These are phyloP conservation scores for Novymonas esmeraldas DNA, from an alignment of 208 protist species.

Conservation along the genomic window DNA sequence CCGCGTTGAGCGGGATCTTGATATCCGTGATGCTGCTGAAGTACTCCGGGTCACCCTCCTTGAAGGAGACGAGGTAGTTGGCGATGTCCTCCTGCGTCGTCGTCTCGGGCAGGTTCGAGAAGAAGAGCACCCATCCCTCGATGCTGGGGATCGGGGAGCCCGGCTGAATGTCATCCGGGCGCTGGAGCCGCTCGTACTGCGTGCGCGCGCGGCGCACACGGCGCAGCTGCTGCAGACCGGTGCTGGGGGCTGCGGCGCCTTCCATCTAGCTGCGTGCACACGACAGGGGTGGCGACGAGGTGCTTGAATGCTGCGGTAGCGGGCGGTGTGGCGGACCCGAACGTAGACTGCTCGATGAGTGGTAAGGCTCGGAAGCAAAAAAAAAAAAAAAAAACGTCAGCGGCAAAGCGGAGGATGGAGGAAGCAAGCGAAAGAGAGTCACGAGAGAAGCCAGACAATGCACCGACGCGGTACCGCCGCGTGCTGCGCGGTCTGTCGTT, in stretches of 20 bases:
- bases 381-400: too few relatives aligned
- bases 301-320: neutral
- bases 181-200: conserved; percentile 80
- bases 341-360: neutral
- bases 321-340: neutral
- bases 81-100: conserved; percentile 69
- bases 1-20: conserved; percentile 61
- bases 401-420: too few relatives aligned
- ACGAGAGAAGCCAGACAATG: too few relatives aligned
- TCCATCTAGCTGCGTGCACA: conserved; percentile 36
- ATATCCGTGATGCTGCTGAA: conserved; percentile 72
- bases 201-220: conserved; percentile 69
- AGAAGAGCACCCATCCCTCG: conserved; percentile 83
- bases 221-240: conserved; percentile 47
- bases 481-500: too few relatives aligned
- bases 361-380: too few relatives aligned
- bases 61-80: conserved; percentile 64
- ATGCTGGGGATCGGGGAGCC: conserved; percentile 80
- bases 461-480: too few relatives aligned
- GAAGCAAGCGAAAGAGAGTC: too few relatives aligned
- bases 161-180: conserved; percentile 53
- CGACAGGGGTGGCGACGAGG: neutral
- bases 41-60: conserved; percentile 53
- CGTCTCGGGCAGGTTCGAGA: conserved; percentile 64
- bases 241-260: conserved; percentile 1